Percentiles rank a stretch among this genome's conserved stretches.
Evolutionary conservation across 148 eudicot species (phyloP).

Genomic region (Cornus kousa): DNA sequence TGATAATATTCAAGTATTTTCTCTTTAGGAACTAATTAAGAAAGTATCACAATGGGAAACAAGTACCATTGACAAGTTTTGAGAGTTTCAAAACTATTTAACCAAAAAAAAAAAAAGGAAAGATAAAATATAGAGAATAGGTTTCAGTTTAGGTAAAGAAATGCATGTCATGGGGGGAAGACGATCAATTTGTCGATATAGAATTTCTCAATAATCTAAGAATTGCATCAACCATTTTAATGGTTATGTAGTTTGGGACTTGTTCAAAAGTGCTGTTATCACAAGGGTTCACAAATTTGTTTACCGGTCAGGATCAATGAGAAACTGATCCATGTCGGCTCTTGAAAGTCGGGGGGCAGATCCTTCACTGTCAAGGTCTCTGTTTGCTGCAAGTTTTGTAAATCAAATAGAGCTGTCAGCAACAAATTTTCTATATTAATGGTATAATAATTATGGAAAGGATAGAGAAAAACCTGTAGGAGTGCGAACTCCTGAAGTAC

Average conservation of each 20-base stretch:
- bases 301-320: conserved; percentile 45
- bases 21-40: not conserved
- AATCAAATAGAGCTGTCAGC: not conserved
- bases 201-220: not conserved
- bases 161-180: not conserved
- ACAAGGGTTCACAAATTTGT: conserved; percentile 3
- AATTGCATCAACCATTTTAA: not conserved
- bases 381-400: conserved; percentile 41
- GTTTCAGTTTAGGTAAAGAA: not conserved
- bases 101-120: not conserved
- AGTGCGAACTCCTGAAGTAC: conserved; percentile 20
- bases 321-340: conserved; percentile 44
- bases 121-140: not conserved
- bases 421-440: not conserved
- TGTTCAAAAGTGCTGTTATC: not conserved
- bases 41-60: not conserved
- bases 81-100: not conserved
- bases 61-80: not conserved
- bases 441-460: not conserved
- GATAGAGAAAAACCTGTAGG: conserved; percentile 3
- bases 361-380: conserved; percentile 24
- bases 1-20: not conserved
- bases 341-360: conserved; percentile 51
- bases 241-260: not conserved
- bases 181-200: not conserved